phyloP scores from a whole-genome alignment of 2,329 filamentous ascomycete genomes.

The Lizonia empirigonia region DNA sequence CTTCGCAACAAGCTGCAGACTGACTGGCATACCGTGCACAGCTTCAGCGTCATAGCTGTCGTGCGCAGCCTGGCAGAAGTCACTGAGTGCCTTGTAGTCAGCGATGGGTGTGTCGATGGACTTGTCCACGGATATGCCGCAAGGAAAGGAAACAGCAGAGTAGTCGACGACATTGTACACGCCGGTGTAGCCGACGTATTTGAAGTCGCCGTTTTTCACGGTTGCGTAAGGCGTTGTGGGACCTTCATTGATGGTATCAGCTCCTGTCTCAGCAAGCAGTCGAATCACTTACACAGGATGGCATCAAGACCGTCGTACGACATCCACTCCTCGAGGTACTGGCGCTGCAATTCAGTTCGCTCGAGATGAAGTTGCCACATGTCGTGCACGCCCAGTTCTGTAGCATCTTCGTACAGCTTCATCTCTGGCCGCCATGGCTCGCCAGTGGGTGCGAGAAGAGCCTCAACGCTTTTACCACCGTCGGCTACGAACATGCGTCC shows the following conservation, averaged over 20 bases:
- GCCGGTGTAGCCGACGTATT: constrained; percentile 54
- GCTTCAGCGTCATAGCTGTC: constrained; percentile 47
- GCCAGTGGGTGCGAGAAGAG: constrained; percentile 48
- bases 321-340: constrained; percentile 55
- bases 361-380: constrained; percentile 58
- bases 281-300: constrained; percentile 44
- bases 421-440: constrained; percentile 59
- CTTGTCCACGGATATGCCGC: constrained; percentile 49
- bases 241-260: constrained; percentile 25
- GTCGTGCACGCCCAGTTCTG: constrained; percentile 52
- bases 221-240: constrained; percentile 55
- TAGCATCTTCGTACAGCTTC: constrained; percentile 51
- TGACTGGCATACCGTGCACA: constrained; percentile 53
- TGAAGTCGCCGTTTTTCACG: constrained; percentile 52
- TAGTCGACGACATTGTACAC: constrained; percentile 58
- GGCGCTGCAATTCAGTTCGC: constrained; percentile 51
- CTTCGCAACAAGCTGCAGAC: constrained; percentile 49
- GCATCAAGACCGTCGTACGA: constrained; percentile 51
- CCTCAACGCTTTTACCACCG: constrained; percentile 55
- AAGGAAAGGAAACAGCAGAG: constrained; percentile 53
- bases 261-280: neutral
- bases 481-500: constrained; percentile 57
- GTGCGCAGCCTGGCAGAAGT: constrained; percentile 48
- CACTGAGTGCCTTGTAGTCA: constrained; percentile 40
- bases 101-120: constrained; percentile 40